phyloP scores from a whole-genome alignment of 2,329 filamentous ascomycete species.

The Parastagonospora nodorum region DNA sequence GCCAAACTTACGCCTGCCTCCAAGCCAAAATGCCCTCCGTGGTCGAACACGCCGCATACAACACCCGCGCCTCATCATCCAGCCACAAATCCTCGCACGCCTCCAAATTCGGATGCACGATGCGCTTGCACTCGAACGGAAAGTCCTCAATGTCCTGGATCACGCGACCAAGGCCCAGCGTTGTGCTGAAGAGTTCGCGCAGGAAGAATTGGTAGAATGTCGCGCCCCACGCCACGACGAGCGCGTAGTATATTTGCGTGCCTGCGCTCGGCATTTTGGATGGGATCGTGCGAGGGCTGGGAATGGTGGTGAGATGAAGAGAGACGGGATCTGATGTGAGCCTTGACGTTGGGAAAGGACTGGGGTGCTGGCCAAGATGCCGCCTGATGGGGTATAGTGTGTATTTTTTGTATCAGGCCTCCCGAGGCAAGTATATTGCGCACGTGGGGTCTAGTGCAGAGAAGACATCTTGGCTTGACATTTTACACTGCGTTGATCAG shows the following conservation, averaged over 20 bases:
- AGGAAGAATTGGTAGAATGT: conserved; percentile 34
- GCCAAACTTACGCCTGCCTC: conserved; percentile 29
- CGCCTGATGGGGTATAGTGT: not conserved
- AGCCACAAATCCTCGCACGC: conserved; percentile 41
- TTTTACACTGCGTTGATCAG: not conserved
- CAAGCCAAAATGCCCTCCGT: conserved; percentile 25
- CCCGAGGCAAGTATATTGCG: not conserved
- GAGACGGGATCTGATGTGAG: not conserved
- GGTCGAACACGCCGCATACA: conserved; percentile 39
- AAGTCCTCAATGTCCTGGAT: conserved; percentile 37
- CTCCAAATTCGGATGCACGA: conserved; percentile 30
- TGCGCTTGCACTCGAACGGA: conserved; percentile 28
- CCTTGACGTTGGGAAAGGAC: not conserved
- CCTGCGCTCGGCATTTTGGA: conserved; percentile 14
- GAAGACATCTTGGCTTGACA: not conserved
- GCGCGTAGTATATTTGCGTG: conserved; percentile 19
- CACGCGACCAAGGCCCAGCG: conserved; percentile 31
- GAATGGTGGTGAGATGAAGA: not conserved
- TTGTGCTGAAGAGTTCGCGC: conserved; percentile 27
- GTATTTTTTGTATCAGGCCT: not conserved
- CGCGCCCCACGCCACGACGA: conserved; percentile 29
- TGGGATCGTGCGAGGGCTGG: not conserved
- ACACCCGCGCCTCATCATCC: conserved; percentile 25
- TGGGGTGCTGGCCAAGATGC: no score
- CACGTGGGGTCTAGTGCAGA: conserved; percentile 2